Evolutionary conservation across 2,329 filamentous ascomycete species (phyloP).

Genomic region (Bipolaris victoriae): DNA sequence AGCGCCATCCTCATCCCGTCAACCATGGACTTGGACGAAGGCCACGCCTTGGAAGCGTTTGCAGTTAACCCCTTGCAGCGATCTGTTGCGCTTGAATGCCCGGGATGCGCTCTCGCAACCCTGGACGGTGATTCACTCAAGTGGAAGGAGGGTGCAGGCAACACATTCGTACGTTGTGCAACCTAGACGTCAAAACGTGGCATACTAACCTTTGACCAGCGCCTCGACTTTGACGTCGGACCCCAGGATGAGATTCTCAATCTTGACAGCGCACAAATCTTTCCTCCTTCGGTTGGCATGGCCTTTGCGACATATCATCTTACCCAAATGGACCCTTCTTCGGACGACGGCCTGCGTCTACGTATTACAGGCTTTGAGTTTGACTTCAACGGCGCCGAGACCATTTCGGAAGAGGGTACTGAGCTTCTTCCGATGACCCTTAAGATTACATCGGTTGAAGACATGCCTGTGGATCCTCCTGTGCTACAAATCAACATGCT

Average conservation of each 20-base stretch:
- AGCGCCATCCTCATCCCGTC: constrained; percentile 47
- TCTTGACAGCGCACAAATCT: constrained; percentile 48
- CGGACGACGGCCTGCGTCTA: constrained; percentile 37
- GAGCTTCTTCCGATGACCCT: constrained; percentile 50
- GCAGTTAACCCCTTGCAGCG: constrained; percentile 43
- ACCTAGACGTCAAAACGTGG: constrained; percentile 1
- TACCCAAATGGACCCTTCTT: constrained; percentile 40
- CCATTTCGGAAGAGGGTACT: constrained; percentile 43
- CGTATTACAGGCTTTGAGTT: constrained; percentile 47
- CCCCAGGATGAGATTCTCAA: constrained; percentile 38
- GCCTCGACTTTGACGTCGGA: constrained; percentile 48
- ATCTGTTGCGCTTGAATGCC: constrained; percentile 43
- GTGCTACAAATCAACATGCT: constrained; percentile 47
- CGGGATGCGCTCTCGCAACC: constrained; percentile 41
- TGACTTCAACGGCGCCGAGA: constrained; percentile 45
- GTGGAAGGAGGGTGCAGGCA: constrained; percentile 43
- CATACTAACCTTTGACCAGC: constrained; percentile 34
- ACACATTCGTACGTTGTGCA: constrained; percentile 41
- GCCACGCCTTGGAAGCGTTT: constrained; percentile 39
- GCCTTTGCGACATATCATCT: constrained; percentile 41
- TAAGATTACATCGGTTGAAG: constrained; percentile 45
- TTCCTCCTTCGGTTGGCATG: constrained; percentile 44
- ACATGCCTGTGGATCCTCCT: constrained; percentile 38
- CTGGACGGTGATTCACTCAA: constrained; percentile 27
- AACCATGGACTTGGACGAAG: constrained; percentile 36